These are phyloP conservation scores for Melastoma malabathricum DNA, from an alignment of 345 rosid genomes.

Conservation along the genomic window DNA sequence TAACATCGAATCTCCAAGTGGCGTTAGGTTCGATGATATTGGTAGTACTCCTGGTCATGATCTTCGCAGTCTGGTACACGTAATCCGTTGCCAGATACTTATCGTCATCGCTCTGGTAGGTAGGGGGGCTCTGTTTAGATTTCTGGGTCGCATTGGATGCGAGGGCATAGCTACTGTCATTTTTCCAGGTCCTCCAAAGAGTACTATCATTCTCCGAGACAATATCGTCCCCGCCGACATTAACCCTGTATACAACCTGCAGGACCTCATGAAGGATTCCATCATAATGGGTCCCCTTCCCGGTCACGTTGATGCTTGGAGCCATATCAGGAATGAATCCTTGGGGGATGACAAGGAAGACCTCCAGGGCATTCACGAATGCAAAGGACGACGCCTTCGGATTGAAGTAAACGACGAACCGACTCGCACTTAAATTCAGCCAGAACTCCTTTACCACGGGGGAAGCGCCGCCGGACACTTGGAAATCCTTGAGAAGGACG, in stretches of 20 bases:
- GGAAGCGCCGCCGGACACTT: conserved; percentile 4
- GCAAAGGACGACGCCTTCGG: conserved; percentile 35
- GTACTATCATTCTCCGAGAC: conserved; percentile 17
- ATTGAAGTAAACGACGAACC: conserved; percentile 18
- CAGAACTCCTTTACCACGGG: conserved; percentile 30
- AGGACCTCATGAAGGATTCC: conserved; percentile 15
- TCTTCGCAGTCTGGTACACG: conserved; percentile 35
- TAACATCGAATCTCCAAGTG: conserved; percentile 39
- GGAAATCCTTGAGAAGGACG: conserved; percentile 16
- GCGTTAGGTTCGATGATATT: conserved; percentile 3
- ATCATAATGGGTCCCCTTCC: not conserved
- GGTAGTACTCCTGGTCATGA: conserved; percentile 4
- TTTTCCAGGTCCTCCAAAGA: conserved; percentile 30
- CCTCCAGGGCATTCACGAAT: conserved; percentile 55
- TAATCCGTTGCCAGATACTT: conserved; percentile 9
- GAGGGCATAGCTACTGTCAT: not conserved
- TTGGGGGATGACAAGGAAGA: conserved; percentile 21
- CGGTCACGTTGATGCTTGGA: conserved; percentile 1
- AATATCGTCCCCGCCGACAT: conserved; percentile 28
- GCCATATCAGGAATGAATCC: conserved; percentile 11
- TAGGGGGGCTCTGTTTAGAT: fast-evolving
- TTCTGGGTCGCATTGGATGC: conserved; percentile 10
- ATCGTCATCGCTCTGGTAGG: not conserved
- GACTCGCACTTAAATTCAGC: conserved; percentile 9
- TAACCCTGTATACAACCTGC: conserved; percentile 21